Base-by-base conservation (phyloP, 306 rosid genomes). In the Cicer chorassanicum region DNA sequence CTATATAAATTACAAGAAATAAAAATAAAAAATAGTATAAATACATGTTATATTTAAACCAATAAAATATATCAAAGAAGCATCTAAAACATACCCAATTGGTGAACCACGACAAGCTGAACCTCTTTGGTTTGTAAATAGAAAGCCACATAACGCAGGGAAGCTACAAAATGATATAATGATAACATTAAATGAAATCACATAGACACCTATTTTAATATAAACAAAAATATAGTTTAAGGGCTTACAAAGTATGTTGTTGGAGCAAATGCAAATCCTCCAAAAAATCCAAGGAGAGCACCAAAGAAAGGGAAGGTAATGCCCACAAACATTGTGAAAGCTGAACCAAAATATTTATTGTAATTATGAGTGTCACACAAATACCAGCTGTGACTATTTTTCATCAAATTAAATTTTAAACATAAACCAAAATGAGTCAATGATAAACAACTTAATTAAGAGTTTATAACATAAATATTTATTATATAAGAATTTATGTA, bases 211-310 rank as follows among this genome's bases (percentile, higher is more conserved):
- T 29, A 29, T 29, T 4, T 3, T 3, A 11, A 12, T 8, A 56
- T 6, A 18, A 18, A 57, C 36, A 18, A 44, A 46, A 13, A 5
- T 43, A 4, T 1, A 3, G 0, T 41, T 55, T 6, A 4, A 72
- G 34, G 29, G 14, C 92, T 88, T 78, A 88, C 93, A 44, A 85
- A 90, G 70, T 92, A 88, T 16, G 93, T 82, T 38, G 92, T 87
- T 48, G 96, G 96, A 18, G 97, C 88, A 73, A 82, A 92, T 42
- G 87, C 96, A 76, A 92, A 90, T 72, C 93, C 97, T 77, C 97
- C 93, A 9, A 90, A 84, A 50, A 92, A 90, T 50, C 87, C 84
- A 12, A 92, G 88, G 15, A 88, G 89, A 5, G 84, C 83, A 15
- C 88, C 87, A 15, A 88, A 90, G 90, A 90, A 92, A 14, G 96